A percentile compares a stretch with the other conserved stretches of the same genome.
Conservation (phyloP, 2,329 filamentous ascomycete genomes). For the Alternaria ventricosa region DNA sequence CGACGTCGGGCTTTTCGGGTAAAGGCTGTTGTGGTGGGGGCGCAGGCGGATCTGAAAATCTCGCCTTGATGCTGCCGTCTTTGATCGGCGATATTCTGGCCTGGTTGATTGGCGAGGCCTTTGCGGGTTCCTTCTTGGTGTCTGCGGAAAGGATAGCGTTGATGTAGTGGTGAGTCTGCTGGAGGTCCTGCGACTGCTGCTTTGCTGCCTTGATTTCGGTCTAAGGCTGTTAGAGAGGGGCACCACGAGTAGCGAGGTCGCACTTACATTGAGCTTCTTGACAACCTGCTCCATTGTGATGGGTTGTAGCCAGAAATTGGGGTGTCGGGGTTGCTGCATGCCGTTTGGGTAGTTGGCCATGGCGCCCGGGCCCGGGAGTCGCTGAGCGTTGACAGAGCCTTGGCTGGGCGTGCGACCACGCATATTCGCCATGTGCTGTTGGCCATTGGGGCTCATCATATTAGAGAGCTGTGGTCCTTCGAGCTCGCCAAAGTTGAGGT, state of each 20-base stretch:
- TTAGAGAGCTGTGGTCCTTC: slow-evolving; percentile 76
- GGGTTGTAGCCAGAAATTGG: slow-evolving; percentile 85
- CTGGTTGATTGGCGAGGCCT: slow-evolving; percentile 51
- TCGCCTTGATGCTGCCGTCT: slow-evolving; percentile 71
- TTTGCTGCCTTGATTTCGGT: slow-evolving; percentile 89
- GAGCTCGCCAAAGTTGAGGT: slow-evolving; percentile 91
- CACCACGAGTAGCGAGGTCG: not conserved
- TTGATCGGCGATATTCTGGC: slow-evolving; percentile 59
- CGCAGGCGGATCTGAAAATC: slow-evolving; percentile 91
- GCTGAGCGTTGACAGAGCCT: slow-evolving; percentile 68
- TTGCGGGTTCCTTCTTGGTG: slow-evolving; percentile 59
- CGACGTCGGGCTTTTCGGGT: slow-evolving; percentile 85
- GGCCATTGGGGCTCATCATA: slow-evolving; percentile 69
- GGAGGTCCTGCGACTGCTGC: slow-evolving; percentile 84
- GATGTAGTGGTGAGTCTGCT: slow-evolving; percentile 82
- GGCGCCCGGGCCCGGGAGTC: slow-evolving; percentile 65
- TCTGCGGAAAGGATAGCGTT: slow-evolving; percentile 78
- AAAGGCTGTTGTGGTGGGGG: slow-evolving; percentile 92
- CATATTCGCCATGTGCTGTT: slow-evolving; percentile 68
- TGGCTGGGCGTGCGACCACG: slow-evolving; percentile 66
- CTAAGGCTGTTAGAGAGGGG: slow-evolving; percentile 55
- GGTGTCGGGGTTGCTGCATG: slow-evolving; percentile 74
- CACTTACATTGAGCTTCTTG: slow-evolving; percentile 79
- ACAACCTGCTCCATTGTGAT: slow-evolving; percentile 95
- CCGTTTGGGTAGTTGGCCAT: slow-evolving; percentile 62